Evolutionary conservation across 768 basidiomycete species (phyloP).

Genomic region (Cystobasidium ongulense): DNA sequence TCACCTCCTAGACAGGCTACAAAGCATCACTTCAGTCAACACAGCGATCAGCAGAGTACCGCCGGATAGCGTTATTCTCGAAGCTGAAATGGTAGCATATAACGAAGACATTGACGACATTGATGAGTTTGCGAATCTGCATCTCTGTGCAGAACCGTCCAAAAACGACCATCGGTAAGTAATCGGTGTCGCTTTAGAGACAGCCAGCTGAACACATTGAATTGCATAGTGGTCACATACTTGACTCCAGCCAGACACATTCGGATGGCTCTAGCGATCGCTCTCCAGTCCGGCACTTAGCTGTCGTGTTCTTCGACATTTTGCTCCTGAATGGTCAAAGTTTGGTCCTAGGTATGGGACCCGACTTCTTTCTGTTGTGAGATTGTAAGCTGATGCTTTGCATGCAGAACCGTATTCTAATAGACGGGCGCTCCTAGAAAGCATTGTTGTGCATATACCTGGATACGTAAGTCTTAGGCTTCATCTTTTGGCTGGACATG

Average conservation of each 20-base stretch:
- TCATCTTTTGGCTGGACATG: neutral
- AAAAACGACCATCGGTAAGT: neutral
- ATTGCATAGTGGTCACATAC: neutral
- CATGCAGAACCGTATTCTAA: conserved; percentile 50
- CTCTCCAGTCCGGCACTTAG: conserved; percentile 50
- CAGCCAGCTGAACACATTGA: neutral
- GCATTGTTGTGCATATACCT: conserved; percentile 51
- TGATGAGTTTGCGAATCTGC: conserved; percentile 55
- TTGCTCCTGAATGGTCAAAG: conserved; percentile 60
- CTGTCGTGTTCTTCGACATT: conserved; percentile 79
- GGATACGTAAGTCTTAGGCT: conserved; percentile 51
- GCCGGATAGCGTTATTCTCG: conserved; percentile 50
- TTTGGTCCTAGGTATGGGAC: conserved; percentile 48
- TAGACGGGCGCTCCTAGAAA: conserved; percentile 60
- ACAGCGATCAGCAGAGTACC: neutral
- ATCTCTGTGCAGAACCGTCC: neutral
- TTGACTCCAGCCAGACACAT: neutral
- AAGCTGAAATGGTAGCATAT: conserved; percentile 87
- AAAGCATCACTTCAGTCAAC: neutral
- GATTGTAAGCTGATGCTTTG: neutral
- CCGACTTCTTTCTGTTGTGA: neutral
- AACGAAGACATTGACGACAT: conserved; percentile 54
- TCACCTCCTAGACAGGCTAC: neutral
- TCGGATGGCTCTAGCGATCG: neutral
- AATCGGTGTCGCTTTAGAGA: neutral